A percentile compares a stretch with the other conserved stretches of the same genome.
Conservation (phyloP, 2,329 filamentous ascomycete species). For the Leptographium galeiforme region DNA sequence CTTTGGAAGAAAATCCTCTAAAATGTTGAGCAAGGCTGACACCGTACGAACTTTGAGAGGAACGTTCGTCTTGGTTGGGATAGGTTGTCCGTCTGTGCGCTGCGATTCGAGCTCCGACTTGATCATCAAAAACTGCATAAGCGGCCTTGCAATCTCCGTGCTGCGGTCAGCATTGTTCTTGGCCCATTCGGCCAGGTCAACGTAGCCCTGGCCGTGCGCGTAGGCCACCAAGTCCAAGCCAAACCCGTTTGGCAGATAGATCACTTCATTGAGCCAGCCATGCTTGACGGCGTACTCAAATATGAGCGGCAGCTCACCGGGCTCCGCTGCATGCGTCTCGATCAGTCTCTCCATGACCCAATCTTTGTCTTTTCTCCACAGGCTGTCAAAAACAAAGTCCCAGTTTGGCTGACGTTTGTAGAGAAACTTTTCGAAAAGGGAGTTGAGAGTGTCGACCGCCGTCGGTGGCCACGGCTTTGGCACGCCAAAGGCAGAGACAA, state of each 20-base stretch:
- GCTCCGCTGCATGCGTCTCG: slow-evolving; percentile 58
- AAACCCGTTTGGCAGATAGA: slow-evolving; percentile 68
- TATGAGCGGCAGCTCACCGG: slow-evolving; percentile 53
- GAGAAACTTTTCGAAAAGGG: slow-evolving; percentile 72
- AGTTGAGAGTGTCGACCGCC: slow-evolving; percentile 61
- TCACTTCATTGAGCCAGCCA: slow-evolving; percentile 70
- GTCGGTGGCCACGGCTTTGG: slow-evolving; percentile 64
- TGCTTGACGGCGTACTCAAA: slow-evolving; percentile 72
- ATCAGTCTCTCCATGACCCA: slow-evolving; percentile 77
- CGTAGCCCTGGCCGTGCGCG: slow-evolving; percentile 66
- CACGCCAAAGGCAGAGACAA: slow-evolving; percentile 65
- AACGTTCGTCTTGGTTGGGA: slow-evolving; percentile 44
- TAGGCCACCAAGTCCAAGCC: slow-evolving; percentile 77
- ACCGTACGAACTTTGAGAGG: slow-evolving; percentile 79
- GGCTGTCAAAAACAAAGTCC: slow-evolving; percentile 78
- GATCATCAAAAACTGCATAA: slow-evolving; percentile 70
- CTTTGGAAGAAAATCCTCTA: slow-evolving; percentile 56
- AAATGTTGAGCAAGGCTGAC: slow-evolving; percentile 62
- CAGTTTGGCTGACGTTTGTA: slow-evolving; percentile 64
- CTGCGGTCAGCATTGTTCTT: slow-evolving; percentile 54
- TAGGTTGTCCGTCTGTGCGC: slow-evolving; percentile 36
- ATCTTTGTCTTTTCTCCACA: slow-evolving; percentile 80
- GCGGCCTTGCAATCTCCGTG: slow-evolving; percentile 52
- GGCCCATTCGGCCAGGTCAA: slow-evolving; percentile 73
- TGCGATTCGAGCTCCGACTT: slow-evolving; percentile 78